phyloP scores from a whole-genome alignment of 2,329 filamentous ascomycete genomes.

The Parastagonospora avenae region DNA sequence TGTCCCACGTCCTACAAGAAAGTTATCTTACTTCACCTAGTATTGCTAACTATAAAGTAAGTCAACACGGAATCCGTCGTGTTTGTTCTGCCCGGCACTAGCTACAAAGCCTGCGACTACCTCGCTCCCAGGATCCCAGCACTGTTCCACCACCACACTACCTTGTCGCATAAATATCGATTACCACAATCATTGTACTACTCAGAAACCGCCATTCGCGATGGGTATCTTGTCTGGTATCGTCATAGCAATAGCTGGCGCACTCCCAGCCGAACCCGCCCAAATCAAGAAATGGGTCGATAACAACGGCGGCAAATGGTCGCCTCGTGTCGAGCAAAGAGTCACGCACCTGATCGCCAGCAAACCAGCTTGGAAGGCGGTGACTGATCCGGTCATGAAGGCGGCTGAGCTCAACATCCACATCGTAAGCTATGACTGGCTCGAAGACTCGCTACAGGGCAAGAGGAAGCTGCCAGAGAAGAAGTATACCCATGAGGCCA shows the following conservation, averaged over 20 bases:
- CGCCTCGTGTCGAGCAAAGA: slow-evolving; percentile 54
- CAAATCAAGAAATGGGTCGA: slow-evolving; percentile 71
- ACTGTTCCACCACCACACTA: neutral
- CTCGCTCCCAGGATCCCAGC: neutral
- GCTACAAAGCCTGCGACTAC: neutral
- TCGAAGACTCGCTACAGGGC: slow-evolving; percentile 55
- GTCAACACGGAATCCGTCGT: too few species aligned
- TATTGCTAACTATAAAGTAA: neutral
- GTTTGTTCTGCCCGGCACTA: neutral
- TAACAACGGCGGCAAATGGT: slow-evolving; percentile 65
- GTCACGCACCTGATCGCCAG: slow-evolving; percentile 78
- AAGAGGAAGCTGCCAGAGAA: slow-evolving; percentile 39
- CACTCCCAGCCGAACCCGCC: slow-evolving; percentile 55
- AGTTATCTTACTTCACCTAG: neutral
- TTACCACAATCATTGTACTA: neutral
- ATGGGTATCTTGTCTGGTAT: slow-evolving; percentile 57
- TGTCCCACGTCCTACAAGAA: neutral
- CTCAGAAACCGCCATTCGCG: neutral
- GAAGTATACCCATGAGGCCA: slow-evolving; percentile 40
- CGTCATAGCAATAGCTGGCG: slow-evolving; percentile 63
- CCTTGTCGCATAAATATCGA: neutral
- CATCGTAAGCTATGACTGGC: slow-evolving; percentile 52
- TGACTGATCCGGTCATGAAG: slow-evolving; percentile 41
- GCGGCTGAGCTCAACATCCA: slow-evolving; percentile 25
- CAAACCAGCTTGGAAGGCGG: slow-evolving; percentile 63